Base-by-base conservation (phyloP, 140 eudicot genomes). In the Ambrosia hybrid region DNA sequence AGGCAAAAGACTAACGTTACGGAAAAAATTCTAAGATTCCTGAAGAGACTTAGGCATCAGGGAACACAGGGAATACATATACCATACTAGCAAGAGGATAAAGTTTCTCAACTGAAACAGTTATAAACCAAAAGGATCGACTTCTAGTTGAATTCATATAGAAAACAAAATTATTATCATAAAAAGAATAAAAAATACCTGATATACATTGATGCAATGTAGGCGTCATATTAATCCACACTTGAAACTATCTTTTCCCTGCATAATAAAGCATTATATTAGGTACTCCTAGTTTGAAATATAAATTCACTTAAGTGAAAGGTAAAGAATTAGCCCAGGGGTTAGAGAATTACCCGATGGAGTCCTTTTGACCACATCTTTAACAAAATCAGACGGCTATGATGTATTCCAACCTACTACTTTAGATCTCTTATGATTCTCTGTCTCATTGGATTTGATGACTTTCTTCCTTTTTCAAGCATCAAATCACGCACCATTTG, bases 401-500 rank as follows among this genome's bases (percentile, higher is more conserved):
- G 63, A 43, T 53, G 9, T 6, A 58, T 69, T 56, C 48, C 59
- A 45, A 78, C 15, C 56, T 63, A 43, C 4, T 10, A 52, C 8
- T 49, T 51, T 33, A 70, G 9, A 78, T 64, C 63, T 72, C 64
- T 72, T 78, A 65, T 57, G 78, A 78, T 45, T 67, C 78, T 72
- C 43, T 79, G 79, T 66, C 83, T 73, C 83, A 79, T 79, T 4
- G 71, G 75, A 79, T 79, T 79, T n/a, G 57, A 5, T 2, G 39
- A 65, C 70, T 49, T 73, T 34, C 72, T 74, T 64, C 78, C 72
- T 70, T n/a, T 82, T 15, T 48, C 64, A 37, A 78, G 9, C 77
- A 83, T 66, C 78, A 83, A 57, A 45, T 52, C 36, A 52, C 5
- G 71, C 13, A 80, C n/a, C 71, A 57, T 68, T 26, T 48, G 73